Conservation (phyloP, 495 filamentous ascomycete species). For the Achaetomiella virescens region DNA sequence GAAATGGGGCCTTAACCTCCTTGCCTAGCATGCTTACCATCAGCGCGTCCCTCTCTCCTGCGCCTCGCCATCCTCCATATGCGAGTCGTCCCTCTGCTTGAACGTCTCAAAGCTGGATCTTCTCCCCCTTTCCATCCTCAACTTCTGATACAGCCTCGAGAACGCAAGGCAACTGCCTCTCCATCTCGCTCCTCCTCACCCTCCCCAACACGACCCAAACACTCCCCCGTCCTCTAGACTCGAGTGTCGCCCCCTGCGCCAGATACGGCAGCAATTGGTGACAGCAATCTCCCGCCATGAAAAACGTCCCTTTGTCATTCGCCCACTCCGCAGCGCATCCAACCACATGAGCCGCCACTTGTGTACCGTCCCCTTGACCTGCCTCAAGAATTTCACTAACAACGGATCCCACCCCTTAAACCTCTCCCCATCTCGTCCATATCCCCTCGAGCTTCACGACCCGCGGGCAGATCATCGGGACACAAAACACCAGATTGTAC, state of each 20-base stretch:
- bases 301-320: slow-evolving; percentile 33
- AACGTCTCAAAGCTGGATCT: slow-evolving; percentile 49
- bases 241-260: slow-evolving; percentile 54
- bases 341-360: slow-evolving; percentile 51
- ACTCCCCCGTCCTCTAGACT: slow-evolving; percentile 51
- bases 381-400: slow-evolving; percentile 39
- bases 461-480: slow-evolving; percentile 44
- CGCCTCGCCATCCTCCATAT: slow-evolving; percentile 50
- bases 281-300: slow-evolving; percentile 54
- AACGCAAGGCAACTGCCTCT: slow-evolving; percentile 42
- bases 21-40: slow-evolving; percentile 40
- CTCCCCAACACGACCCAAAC: slow-evolving; percentile 49
- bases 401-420: slow-evolving; percentile 51
- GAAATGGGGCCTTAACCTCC: slow-evolving; percentile 43
- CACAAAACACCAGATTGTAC: slow-evolving; percentile 56
- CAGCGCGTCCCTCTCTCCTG: slow-evolving; percentile 47
- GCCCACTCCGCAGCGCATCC: slow-evolving; percentile 36
- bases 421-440: slow-evolving; percentile 44
- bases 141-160: slow-evolving; percentile 50
- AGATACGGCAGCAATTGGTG: slow-evolving; percentile 66
- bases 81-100: slow-evolving; percentile 51
- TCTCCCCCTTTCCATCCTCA: slow-evolving; percentile 55
- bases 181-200: slow-evolving; percentile 40
- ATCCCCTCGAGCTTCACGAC: slow-evolving; percentile 39
- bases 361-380: slow-evolving; percentile 41